Evolutionary conservation across 176 grass and related monocot genomes (phyloP), one percentile per base, ranked within the genome.

Genomic region (Zea luxurians): DNA sequence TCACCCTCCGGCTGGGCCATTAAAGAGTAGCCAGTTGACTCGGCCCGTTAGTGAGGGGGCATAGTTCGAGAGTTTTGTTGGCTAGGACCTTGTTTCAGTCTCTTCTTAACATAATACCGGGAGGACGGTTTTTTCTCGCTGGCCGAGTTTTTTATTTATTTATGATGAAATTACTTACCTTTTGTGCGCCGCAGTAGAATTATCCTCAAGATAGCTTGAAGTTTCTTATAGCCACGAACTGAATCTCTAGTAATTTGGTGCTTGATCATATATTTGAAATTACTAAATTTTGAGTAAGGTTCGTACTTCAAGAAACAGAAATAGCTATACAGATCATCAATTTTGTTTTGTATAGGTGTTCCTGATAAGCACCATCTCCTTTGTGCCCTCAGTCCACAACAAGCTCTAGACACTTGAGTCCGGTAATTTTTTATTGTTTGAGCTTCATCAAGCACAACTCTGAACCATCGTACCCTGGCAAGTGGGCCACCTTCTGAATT

Each of bases 351-450:
- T 73, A 97, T 93, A 35, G 94, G 94, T 50, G 94, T 97, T 66
- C 94, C 94, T 80, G 94, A 97, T 84, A 97, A 82, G 66, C 94
- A 97, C 94, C 94, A 97, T 82, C 94, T 89, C 61, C 94, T 83
- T 79, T 92, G 84, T 11, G 94, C 89, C 64, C 83, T 84, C 15
- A 97, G 78, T 53, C 86, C 91, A 70, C 89, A 92, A 69, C 94
- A 97, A 66, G 94, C 91, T 84, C 73, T 87, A 62, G 94, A 87
- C 38, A 89, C 89, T 77, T 80, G 83, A 68, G 94, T 97, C 43
- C 83, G 73, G 58, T 92, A 78, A 78, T 97, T 97, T 74, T 97
- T 97, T 84, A 97, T 97, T 17, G 87, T 93, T 61, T 97, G 94
- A 84, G 94, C 94, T 91, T 97, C 94, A 80, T 97, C 94, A 13